A percentile compares a stretch with the other conserved stretches of the same genome.
Conservation (phyloP, 306 rosid genomes). For the Malus sylvestris region DNA sequence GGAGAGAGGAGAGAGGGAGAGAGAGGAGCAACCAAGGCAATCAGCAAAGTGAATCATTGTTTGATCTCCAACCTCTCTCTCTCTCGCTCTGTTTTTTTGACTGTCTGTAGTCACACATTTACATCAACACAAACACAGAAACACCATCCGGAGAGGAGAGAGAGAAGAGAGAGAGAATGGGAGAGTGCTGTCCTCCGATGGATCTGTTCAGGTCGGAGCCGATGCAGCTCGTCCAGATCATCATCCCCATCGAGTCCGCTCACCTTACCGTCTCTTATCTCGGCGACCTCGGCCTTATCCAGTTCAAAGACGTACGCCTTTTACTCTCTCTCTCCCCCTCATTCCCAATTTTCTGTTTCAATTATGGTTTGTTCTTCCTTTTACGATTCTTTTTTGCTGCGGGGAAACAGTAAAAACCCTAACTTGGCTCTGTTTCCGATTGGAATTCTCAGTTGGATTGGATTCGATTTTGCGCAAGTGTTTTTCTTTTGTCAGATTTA, state of each 20-base stretch:
- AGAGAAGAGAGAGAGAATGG: constrained; percentile 33
- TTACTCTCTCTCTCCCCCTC: background rate
- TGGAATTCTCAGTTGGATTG: background rate
- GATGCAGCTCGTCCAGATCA: constrained; percentile 96
- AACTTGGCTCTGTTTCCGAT: background rate
- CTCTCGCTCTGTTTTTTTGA: background rate
- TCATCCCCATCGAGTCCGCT: constrained; percentile 92
- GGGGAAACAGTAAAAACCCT: constrained; percentile 23
- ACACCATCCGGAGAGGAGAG: background rate
- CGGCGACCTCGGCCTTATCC: constrained; percentile 93
- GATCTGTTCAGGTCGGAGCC: constrained; percentile 97
- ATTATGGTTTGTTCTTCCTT: background rate
- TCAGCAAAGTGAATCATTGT: background rate
- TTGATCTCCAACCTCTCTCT: background rate
- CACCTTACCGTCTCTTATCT: constrained; percentile 82
- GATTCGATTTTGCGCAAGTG: background rate
- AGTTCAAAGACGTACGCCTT: constrained; percentile 70
- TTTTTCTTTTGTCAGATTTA: background rate
- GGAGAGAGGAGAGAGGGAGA: background rate
- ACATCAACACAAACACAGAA: background rate
- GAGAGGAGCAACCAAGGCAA: background rate
- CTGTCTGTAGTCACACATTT: background rate
- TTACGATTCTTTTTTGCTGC: background rate
- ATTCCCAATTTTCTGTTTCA: background rate
- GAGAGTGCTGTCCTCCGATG: constrained; percentile 92